phyloP scores from a whole-genome alignment of 768 basidiomycete genomes.

The Lactifluus pinguis region DNA sequence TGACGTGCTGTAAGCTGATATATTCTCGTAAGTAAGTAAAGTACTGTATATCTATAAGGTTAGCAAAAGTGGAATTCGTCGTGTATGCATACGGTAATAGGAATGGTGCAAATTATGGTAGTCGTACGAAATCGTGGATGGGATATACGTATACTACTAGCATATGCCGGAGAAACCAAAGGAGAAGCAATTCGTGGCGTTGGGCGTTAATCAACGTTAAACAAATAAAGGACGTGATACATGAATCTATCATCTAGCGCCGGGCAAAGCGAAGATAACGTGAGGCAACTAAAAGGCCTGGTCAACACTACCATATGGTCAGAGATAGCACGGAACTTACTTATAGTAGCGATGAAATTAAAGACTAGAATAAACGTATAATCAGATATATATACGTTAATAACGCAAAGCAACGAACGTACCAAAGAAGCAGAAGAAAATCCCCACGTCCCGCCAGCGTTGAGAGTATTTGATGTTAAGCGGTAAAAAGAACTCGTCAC shows the following conservation, averaged over 20 bases:
- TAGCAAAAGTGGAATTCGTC: too few species aligned
- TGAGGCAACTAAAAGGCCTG: conserved; percentile 45
- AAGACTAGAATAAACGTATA: conserved; percentile 35
- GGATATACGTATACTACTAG: neutral
- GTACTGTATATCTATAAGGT: neutral
- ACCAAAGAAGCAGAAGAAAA: conserved; percentile 55
- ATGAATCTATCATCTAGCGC: conserved; percentile 11
- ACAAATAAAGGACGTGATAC: neutral
- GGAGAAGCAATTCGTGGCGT: neutral
- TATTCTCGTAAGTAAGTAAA: neutral
- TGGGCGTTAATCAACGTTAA: neutral
- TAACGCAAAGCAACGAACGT: conserved; percentile 24
- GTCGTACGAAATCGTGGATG: neutral
- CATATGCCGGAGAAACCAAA: neutral
- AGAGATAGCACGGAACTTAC: conserved; percentile 23
- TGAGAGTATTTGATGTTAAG: conserved; percentile 55
- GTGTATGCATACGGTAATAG: neutral
- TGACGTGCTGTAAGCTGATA: neutral
- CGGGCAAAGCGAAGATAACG: conserved; percentile 38
- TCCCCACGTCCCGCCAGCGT: conserved; percentile 63
- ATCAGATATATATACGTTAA: neutral
- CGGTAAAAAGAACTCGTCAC: conserved; percentile 62
- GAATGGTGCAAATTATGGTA: neutral
- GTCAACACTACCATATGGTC: neutral
- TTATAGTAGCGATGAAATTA: conserved; percentile 56